Base-by-base conservation (phyloP, 176 grass and related monocot species). In the Avena eriantha region DNA sequence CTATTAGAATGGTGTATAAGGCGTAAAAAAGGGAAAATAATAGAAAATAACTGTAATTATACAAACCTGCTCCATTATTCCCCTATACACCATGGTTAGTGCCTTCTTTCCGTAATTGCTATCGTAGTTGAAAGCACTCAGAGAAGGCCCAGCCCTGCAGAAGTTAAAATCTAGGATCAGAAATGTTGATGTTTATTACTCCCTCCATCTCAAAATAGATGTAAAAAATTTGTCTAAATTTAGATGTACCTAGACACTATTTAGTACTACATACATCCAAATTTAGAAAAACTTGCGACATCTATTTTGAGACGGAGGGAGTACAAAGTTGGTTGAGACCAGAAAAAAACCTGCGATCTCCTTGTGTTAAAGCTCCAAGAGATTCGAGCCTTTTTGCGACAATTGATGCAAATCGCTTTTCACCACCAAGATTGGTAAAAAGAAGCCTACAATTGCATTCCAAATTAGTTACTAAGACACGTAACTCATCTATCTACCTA, bases 291-390 rank as follows among this genome's bases (percentile, higher is more conserved):
- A 29, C 29, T 29, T 29, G 29, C 29, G 29, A 29, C 29, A 29
- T 29, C 29, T 29, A 29, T 29, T 29, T 29, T 29, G 29, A 29
- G 29, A 29, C 29, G 29, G 29, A 29, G 29, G 29, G 29, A 29
- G 29, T 29, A 24, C 7, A 65, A 36, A 81, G 66, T 83, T 87
- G 48, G 64, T 53, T 71, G 83, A 86, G 92, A 78, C 71, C 76
- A 49, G 36, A 85, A 87, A 85, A 87, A 78, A 78, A 94, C 94
- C 94, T 96, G 82, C 92, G 93, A 84, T 99, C 97, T 58, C 97
- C 97, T 93, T 99, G 97, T 64, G 97, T 99, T 89, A 99, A 88
- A 85, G 97, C 97, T 69, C 97, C 97, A 84, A 99, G 97, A 85
- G 97, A 94, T 77, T 96, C 97, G 6, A 99, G 82, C 34, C 97